Evolutionary conservation across 139 green algal genomes (phyloP).

Genomic region (Coccomyxa sp.): DNA sequence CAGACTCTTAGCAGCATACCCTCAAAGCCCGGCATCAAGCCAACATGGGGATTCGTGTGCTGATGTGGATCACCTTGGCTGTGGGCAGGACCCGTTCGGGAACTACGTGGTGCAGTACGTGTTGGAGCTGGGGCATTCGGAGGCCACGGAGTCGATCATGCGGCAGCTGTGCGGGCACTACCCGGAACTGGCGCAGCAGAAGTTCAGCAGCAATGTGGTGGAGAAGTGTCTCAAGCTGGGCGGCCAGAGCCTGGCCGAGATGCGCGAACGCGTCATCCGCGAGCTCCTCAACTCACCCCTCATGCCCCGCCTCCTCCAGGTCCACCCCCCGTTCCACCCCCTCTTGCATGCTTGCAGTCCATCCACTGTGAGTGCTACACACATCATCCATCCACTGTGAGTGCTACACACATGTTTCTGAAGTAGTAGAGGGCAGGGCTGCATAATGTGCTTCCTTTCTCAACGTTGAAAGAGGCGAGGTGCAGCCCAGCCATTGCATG

Average conservation of each 20-base stretch:
- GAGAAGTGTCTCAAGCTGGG: constrained; percentile 98
- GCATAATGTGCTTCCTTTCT: not conserved
- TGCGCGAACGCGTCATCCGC: constrained; percentile 70
- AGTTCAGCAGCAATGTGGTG: constrained; percentile 98
- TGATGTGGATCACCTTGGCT: not conserved
- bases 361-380: not conserved
- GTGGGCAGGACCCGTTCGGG: constrained; percentile 81
- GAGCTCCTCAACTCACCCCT: constrained; percentile 76
- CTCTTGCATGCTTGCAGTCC: not conserved
- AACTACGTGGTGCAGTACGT: constrained; percentile 99
- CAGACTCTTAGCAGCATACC: no score
- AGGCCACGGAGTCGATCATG: constrained; percentile 75
- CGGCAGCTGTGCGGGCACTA: constrained; percentile 73
- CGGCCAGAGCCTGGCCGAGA: constrained; percentile 32
- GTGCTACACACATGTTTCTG: not conserved
- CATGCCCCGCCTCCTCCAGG: constrained; percentile 76
- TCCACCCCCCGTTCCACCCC: not conserved
- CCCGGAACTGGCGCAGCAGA: constrained; percentile 86
- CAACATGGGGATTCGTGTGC: no score
- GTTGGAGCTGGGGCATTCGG: constrained; percentile 86
- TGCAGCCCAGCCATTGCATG: no score
- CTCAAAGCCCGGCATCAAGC: no score
- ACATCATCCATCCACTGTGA: not conserved
- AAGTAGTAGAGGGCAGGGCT: no score
- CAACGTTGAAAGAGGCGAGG: no score